phyloP scores from a whole-genome alignment of 768 basidiomycete species.

The Rhodotorula graminis region DNA sequence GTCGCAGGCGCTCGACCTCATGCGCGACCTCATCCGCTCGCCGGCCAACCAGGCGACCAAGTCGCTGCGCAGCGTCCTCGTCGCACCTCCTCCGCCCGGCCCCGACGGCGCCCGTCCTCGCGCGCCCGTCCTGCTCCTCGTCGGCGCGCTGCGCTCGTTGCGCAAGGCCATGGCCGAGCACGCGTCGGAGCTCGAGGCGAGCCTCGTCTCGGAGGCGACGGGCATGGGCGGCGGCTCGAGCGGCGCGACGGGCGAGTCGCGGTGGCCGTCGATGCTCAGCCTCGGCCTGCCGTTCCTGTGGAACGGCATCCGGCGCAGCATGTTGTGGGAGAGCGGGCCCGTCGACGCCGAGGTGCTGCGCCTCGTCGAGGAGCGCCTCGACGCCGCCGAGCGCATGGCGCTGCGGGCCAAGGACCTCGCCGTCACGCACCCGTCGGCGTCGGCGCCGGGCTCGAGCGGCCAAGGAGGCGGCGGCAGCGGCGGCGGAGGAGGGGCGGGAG shows the following conservation, averaged over 20 bases:
- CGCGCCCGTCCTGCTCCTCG: constrained; percentile 36
- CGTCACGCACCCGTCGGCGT: no score
- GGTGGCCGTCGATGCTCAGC: constrained; percentile 39
- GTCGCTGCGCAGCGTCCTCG: constrained; percentile 34
- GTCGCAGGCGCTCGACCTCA: constrained; percentile 37
- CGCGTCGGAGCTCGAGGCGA: constrained; percentile 30
- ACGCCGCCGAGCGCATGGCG: constrained; percentile 9
- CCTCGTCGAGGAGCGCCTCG: constrained; percentile 37
- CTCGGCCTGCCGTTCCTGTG: constrained; percentile 41
- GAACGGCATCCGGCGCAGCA: constrained; percentile 33
- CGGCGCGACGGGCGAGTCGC: constrained; percentile 23
- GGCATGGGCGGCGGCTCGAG: neutral
- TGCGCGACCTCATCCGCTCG: constrained; percentile 43
- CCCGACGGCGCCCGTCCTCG: constrained; percentile 5
- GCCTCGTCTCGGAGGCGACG: constrained; percentile 1
- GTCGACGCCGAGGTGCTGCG: constrained; percentile 42
- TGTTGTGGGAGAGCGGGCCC: constrained; percentile 37
- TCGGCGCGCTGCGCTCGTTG: constrained; percentile 39
- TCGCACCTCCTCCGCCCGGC: constrained; percentile 19
- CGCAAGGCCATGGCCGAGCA: constrained; percentile 40
- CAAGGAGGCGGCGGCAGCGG: neutral
- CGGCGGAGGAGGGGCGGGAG: neutral
- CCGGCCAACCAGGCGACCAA: constrained; percentile 43
- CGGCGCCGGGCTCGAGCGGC: no score
- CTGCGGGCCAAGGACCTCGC: neutral